phyloP scores from a whole-genome alignment of 805 yeast genomes.

The Metschnikowia colocasiae region DNA sequence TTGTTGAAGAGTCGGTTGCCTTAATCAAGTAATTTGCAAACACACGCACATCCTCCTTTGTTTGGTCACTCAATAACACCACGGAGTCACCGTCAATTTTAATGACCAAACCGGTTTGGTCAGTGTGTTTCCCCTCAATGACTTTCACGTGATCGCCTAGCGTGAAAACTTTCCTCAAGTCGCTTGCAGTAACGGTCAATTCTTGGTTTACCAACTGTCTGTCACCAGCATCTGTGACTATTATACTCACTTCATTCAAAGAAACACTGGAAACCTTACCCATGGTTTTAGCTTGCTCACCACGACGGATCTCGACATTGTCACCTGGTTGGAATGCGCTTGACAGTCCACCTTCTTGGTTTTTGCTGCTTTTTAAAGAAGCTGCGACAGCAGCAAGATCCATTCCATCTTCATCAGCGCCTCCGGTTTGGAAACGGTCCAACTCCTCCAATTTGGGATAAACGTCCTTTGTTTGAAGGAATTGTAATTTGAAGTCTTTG shows the following conservation, averaged over 20 bases:
- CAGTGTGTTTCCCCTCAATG: slow-evolving; percentile 83
- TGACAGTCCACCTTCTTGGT: slow-evolving; percentile 25
- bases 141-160: slow-evolving; percentile 96
- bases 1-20: slow-evolving; percentile 76
- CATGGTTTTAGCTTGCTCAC: slow-evolving; percentile 87
- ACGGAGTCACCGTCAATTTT: slow-evolving; percentile 79
- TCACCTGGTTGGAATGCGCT: slow-evolving; percentile 85
- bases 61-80: slow-evolving; percentile 83
- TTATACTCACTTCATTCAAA: slow-evolving; percentile 49
- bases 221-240: slow-evolving; percentile 55
- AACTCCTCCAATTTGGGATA: slow-evolving; percentile 87
- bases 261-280: slow-evolving; percentile 74
- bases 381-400: slow-evolving; percentile 86
- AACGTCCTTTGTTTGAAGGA: slow-evolving; percentile 74
- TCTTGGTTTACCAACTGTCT: slow-evolving; percentile 50
- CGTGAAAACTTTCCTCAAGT: slow-evolving; percentile 78
- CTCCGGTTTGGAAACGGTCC: slow-evolving; percentile 71
- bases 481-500: slow-evolving; percentile 82
- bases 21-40: slow-evolving; percentile 87
- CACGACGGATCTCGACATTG: slow-evolving; percentile 83
- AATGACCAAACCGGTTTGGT: slow-evolving; percentile 93
- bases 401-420: slow-evolving; percentile 74
- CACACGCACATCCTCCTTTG: slow-evolving; percentile 83
- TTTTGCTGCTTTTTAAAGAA: slow-evolving; percentile 58
- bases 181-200: slow-evolving; percentile 77